Evolutionary conservation across 345 rosid species (phyloP).

Genomic region (Luvunga scandens): DNA sequence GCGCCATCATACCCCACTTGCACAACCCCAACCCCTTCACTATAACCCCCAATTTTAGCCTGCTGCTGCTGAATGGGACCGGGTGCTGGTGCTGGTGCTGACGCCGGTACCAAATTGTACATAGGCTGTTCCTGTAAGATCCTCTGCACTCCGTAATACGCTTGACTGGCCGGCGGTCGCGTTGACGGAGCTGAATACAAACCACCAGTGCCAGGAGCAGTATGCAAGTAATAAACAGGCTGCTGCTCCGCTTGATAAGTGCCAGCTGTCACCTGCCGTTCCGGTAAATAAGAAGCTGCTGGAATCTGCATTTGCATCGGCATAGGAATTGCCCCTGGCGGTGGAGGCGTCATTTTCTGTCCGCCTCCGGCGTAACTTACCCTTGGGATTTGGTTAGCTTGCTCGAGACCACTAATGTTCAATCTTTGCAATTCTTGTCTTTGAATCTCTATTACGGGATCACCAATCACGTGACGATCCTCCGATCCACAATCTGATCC

Average conservation of each 20-base stretch:
- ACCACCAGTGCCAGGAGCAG: conserved; percentile 17
- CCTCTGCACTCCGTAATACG: conserved; percentile 46
- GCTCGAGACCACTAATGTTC: conserved; percentile 34
- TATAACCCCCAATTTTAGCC: conserved; percentile 15
- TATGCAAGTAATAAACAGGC: conserved; percentile 36
- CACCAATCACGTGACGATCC: conserved; percentile 33
- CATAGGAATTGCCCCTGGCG: conserved; percentile 25
- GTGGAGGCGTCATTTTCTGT: conserved; percentile 22
- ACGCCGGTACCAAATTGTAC: conserved; percentile 25
- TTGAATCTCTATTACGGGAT: conserved; percentile 32
- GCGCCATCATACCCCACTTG: conserved; percentile 47
- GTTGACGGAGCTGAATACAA: conserved; percentile 29
- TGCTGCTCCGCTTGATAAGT: conserved; percentile 37
- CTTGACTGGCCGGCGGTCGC: conserved; percentile 35
- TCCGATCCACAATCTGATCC: conserved; percentile 49
- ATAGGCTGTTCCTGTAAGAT: conserved; percentile 40
- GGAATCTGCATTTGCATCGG: conserved; percentile 41
- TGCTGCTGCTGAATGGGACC: conserved; percentile 18
- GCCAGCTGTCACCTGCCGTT: conserved; percentile 31
- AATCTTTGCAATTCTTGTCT: conserved; percentile 46
- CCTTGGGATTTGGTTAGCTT: conserved; percentile 15
- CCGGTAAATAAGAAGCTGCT: conserved; percentile 26
- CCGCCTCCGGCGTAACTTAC: conserved; percentile 7
- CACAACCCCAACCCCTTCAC: conserved; percentile 30
- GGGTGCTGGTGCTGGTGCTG: conserved; percentile 11